Percentiles rank a stretch among this genome's conserved stretches.
These are phyloP conservation scores for Teratosphaeria epicoccoides DNA, from an alignment of 2,329 filamentous ascomycete genomes.

Conservation along the genomic window DNA sequence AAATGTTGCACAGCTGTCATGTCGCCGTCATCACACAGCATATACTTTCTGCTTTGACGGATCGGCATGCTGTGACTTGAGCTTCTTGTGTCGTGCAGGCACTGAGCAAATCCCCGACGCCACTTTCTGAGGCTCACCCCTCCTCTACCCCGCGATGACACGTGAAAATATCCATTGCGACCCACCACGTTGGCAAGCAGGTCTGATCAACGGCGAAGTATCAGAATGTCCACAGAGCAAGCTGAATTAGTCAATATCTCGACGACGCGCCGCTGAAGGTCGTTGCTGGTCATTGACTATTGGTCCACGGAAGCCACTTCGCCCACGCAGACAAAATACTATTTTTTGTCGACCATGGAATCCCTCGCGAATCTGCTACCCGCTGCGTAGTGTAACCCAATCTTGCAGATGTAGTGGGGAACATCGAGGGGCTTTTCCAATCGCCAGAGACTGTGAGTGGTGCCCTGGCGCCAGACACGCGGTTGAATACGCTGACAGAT, in stretches of 20 bases:
- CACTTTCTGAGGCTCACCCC: not conserved
- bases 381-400: not conserved
- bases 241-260: not conserved
- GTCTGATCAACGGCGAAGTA: not conserved
- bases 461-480: not conserved
- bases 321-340: not conserved
- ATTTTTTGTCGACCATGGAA: not conserved
- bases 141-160: not conserved
- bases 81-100: not conserved
- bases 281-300: no score
- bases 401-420: not conserved
- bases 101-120: not conserved
- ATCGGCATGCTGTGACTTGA: not conserved
- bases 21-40: constrained; percentile 1
- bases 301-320: not conserved
- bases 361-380: not conserved
- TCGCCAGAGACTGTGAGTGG: not conserved
- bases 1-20: not conserved
- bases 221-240: not conserved
- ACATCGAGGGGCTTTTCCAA: not conserved
- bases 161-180: not conserved
- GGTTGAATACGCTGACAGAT: not conserved
- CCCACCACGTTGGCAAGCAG: not conserved
- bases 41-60: not conserved
- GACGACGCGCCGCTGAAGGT: not conserved